Base-by-base conservation (phyloP, 2,329 filamentous ascomycete species). In the Pseudogymnoascus sp. region DNA sequence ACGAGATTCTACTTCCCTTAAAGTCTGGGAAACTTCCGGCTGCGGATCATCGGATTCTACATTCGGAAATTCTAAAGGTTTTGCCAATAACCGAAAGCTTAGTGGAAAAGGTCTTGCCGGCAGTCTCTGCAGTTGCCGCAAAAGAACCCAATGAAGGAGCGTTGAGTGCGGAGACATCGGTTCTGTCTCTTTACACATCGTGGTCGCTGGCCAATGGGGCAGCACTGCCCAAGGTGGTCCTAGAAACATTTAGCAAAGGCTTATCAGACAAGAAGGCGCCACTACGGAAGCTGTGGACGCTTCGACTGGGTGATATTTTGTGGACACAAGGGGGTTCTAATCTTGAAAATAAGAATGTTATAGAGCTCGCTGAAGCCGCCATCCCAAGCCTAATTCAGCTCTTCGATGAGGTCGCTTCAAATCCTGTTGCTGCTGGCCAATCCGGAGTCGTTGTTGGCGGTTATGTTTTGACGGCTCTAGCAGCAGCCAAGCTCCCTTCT, bases 91-190 rank as follows among this genome's bases (percentile, higher is more conserved):
- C 86, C 1, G 74, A 79, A 10, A 75, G 81, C 2, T 80, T 89
- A 40, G 88, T 90, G 0, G 80, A 82, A 64, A 89, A 89, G 68
- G 81, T 93, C 31, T 82, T 86, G 1, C 78, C 81, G 60, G 85
- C 84, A 6, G 80, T 97, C 64, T 84, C 88, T 6, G 76, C 85
- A 17, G 79, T 91, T 13, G 87, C 89, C 17, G 77, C 83, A 6
- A 96, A 97, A 72, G 95, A 99, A 76, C 87, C 92, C 7, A 97
- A 96, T 70, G 95, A 99, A 74, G 78, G 82, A 36, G 93, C 93
- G 44, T 79, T 96, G 26, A 82, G 84, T 44, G 87, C 90, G 9
- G 91, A 96, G 74, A 86, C 92, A 6, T 81, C 82, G 35, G 83
- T 90, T 4, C 80, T 97, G 63, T 82, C 85, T 62, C 83, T 83